Percentiles rank a stretch among this genome's conserved stretches.
Evolutionary conservation across 257 asterid species (phyloP).

Genomic region (Echites panduratus): DNA sequence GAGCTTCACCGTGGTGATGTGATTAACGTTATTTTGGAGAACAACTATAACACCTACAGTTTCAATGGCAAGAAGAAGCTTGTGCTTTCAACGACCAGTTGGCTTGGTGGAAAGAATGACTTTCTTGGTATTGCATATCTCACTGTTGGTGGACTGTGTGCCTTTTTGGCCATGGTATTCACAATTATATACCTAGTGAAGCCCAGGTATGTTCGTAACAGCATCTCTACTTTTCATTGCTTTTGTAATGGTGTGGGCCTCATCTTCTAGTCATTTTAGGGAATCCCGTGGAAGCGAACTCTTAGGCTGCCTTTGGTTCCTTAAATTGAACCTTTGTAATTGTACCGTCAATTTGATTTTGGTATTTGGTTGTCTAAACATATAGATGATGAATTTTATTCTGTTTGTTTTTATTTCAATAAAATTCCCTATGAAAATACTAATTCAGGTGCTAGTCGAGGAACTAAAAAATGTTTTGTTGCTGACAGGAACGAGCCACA

Average conservation of each 20-base stretch:
- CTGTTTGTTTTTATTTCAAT: not conserved
- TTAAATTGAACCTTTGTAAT: too few species aligned
- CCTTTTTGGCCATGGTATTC: constrained; percentile 61
- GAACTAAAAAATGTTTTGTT: not conserved
- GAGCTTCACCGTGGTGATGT: constrained; percentile 51
- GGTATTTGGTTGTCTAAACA: not conserved
- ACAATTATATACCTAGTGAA: constrained; percentile 55
- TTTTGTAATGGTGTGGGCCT: too few species aligned
- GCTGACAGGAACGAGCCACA: not conserved
- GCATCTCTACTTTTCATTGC: not conserved
- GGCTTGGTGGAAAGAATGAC: constrained; percentile 88
- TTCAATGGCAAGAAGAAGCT: constrained; percentile 82
- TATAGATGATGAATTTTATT: not conserved
- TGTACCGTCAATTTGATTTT: too few species aligned
- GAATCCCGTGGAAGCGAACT: not conserved
- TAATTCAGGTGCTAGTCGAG: not conserved
- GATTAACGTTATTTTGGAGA: constrained; percentile 47
- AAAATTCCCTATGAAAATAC: not conserved
- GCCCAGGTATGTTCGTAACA: constrained; percentile 49
- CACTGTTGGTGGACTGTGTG: constrained; percentile 75
- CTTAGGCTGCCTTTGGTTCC: not conserved
- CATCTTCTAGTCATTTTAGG: not conserved
- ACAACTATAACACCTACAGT: constrained; percentile 74
- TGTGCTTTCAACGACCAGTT: constrained; percentile 83
- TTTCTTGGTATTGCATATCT: constrained; percentile 83